Evolutionary conservation across 441 rosid genomes (phyloP).

Genomic region (Arabidopsis lyrata): DNA sequence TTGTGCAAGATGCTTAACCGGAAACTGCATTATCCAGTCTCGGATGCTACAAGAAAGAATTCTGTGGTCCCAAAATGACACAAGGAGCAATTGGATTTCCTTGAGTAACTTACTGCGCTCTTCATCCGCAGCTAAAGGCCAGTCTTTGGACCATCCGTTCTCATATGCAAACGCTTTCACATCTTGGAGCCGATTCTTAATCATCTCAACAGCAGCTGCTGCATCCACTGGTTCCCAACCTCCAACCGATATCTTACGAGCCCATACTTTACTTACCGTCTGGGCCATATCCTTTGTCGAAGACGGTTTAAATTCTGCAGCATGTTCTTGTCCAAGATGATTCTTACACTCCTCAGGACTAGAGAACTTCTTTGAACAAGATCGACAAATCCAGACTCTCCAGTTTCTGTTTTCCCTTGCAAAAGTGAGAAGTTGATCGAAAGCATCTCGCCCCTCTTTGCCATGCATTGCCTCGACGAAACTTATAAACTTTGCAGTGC

Average conservation of each 20-base stretch:
- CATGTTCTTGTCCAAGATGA: slow-evolving; percentile 28
- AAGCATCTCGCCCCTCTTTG: slow-evolving; percentile 25
- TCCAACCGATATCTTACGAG: background rate
- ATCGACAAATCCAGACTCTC: slow-evolving; percentile 30
- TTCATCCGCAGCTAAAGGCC: slow-evolving; percentile 26
- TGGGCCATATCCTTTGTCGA: background rate
- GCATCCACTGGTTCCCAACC: slow-evolving; percentile 29
- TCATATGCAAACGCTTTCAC: slow-evolving; percentile 13
- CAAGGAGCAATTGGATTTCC: slow-evolving; percentile 7
- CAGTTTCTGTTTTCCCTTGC: slow-evolving; percentile 16
- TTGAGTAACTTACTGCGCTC: slow-evolving; percentile 7
- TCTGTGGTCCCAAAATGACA: background rate
- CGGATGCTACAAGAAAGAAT: slow-evolving; percentile 11
- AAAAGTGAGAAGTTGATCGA: background rate
- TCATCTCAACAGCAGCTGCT: slow-evolving; percentile 8
- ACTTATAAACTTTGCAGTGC: background rate
- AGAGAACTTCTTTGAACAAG: slow-evolving; percentile 14
- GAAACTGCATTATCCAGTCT: slow-evolving; percentile 4
- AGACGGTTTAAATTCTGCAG: background rate
- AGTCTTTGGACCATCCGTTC: slow-evolving; percentile 33
- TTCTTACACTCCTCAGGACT: slow-evolving; percentile 7
- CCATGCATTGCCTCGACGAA: slow-evolving; percentile 3
- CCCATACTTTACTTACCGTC: background rate
- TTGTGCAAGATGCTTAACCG: background rate
- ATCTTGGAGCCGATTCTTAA: slow-evolving; percentile 15